Base-by-base conservation (phyloP, 2,329 filamentous ascomycete genomes). In the Hypoxylon sp. region DNA sequence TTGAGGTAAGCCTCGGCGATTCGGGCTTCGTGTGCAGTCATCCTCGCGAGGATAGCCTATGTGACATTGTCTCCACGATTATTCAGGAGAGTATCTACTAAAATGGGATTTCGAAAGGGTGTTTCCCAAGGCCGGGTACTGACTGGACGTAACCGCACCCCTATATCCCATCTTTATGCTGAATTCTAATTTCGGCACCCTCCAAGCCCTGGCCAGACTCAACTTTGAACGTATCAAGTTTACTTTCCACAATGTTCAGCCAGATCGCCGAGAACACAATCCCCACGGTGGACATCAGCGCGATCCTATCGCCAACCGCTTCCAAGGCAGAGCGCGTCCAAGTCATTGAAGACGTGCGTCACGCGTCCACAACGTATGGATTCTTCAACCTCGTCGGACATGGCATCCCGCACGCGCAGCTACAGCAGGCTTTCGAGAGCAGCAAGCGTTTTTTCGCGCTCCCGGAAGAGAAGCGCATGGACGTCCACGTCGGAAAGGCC, bases 331-430 rank as follows among this genome's bases (percentile, higher is more conserved):
- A 46, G 28, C 22, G 43, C 10, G 3, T 15, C 43, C 19, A 46
- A 7, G 20, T 46, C 43, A 46, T 46, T 13, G 10, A 46, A 46
- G 43, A 20, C 11, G 22, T 46, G 20, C 43, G 43, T 26, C 22
- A 46, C 43, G 43, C 43, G 43, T 46, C 43, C 43, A 46, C 43
- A 13, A 46, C 22, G 8, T 46, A 46, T 22, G 73, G 74, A 13
- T 75, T 76, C 57, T 75, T 76, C 60, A 69, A 74, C 48, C 62
- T 73, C 3, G 65, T 70, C 30, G 71, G 71, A 10, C 74, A 76
- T 50, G 74, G 74, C 10, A 62, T 76, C n/a, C 54, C 71, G n/a
- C 48, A 63, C 1, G 56, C 43, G 15, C 39, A 60, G 24, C 68
- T 71, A 47, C 43, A 59, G 1, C 19, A 59, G 46, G 69, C 59